Evolutionary conservation across 1,139 yeast species (phyloP), one percentile per base, ranked within the genome.

Genomic region (Dujonia santamariae): DNA sequence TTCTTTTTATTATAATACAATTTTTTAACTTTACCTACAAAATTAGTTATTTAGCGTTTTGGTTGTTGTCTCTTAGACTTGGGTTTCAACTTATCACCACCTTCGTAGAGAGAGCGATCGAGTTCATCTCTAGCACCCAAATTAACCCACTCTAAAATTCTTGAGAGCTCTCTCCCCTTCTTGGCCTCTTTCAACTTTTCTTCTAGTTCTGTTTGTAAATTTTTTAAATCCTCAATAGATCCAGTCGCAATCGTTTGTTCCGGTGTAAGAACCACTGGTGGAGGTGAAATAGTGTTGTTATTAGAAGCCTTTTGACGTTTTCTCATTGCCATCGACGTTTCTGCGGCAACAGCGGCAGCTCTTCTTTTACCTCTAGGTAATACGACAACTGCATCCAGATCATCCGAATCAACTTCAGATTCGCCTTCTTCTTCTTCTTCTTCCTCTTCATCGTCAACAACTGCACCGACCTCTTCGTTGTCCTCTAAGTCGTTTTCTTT

Each of bases 91-190:
- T 51, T 57, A 41, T 67, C 73, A 8, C 73, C 75, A n/a, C 84
- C 85, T 13, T 78, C 83, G 42, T 75, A 79, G 38, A 79, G 73
- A 0, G 73, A 58, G 43, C 67, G 67, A 5, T 78, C 84, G 19
- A 66, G 59, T 31, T 56, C 51, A 12, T 77, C 81, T 17, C 68
- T 47, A 1, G 85, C 84, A 13, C 65, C 56, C 6, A 78, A 67
- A 46, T 80, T 80, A 19, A 77, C 78, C 86, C 86, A 80, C 39
- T 75, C 78, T 4, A 67, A 48, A 18, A 77, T 76, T 35, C 80
- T 54, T 19, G 63, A 59, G 30, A 63, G 50, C 38, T 67, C 76
- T 35, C 71, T 59, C 14, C 67, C 66, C 20, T 58, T 53, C 35
- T 53, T 52, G 41, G 66, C 48, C 7, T 56, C 54, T 2, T 45